These are phyloP conservation scores for Aspergillus awamori DNA, from an alignment of 2,329 filamentous ascomycete species.

Conservation along the genomic window DNA sequence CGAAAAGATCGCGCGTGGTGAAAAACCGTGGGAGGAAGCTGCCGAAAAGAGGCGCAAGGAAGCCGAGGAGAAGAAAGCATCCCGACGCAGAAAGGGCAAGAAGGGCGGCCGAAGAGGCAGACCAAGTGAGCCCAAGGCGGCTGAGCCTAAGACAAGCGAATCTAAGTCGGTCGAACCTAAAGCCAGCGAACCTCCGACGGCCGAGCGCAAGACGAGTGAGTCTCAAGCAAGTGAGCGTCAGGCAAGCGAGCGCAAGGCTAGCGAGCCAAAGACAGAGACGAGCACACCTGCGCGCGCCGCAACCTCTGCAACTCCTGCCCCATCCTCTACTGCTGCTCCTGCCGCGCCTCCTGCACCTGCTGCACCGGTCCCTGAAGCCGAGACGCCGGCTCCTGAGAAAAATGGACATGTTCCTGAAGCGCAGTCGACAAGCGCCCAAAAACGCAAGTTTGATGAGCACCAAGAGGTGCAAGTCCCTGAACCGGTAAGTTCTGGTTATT, in stretches of 20 bases:
- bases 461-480: slow-evolving; percentile 33
- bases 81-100: slow-evolving; percentile 59
- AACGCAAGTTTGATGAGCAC: slow-evolving; percentile 49
- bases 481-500: slow-evolving; percentile 30
- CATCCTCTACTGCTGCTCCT: slow-evolving; percentile 30
- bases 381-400: slow-evolving; percentile 31
- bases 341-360: slow-evolving; percentile 17
- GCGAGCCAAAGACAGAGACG: slow-evolving; percentile 57
- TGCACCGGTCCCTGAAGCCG: slow-evolving; percentile 19
- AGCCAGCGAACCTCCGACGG: not conserved
- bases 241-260: not conserved
- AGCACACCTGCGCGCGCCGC: slow-evolving; percentile 41
- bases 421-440: slow-evolving; percentile 39
- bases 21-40: slow-evolving; percentile 81
- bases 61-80: slow-evolving; percentile 60
- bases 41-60: slow-evolving; percentile 66
- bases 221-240: not conserved
- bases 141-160: slow-evolving; percentile 54
- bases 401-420: slow-evolving; percentile 29
- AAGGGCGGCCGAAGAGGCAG: slow-evolving; percentile 61
- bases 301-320: slow-evolving; percentile 22
- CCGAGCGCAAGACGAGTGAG: not conserved
- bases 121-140: slow-evolving; percentile 64
- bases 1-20: slow-evolving; percentile 74
- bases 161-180: not conserved